These are phyloP conservation scores for Chaetomium fimeti DNA, from an alignment of 495 filamentous ascomycete genomes.

Conservation along the genomic window DNA sequence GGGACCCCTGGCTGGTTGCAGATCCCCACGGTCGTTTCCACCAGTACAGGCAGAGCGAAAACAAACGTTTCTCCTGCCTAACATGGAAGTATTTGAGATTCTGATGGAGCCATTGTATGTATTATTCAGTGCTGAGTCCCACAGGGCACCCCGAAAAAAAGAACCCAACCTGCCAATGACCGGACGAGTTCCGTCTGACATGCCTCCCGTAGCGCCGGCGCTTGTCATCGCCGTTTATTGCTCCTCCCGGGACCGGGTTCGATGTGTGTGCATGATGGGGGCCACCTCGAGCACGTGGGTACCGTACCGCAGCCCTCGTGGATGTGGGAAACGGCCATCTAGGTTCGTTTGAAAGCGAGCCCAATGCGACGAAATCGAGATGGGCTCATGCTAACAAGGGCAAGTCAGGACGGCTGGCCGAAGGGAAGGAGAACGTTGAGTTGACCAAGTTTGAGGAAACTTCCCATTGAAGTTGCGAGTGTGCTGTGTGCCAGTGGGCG, in stretches of 20 bases:
- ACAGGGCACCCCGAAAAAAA: not conserved
- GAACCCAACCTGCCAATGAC: constrained; percentile 7
- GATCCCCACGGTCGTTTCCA: not conserved
- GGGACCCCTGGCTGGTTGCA: not conserved
- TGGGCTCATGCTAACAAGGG: no score
- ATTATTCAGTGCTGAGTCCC: constrained; percentile 6
- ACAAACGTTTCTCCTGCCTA: constrained; percentile 8
- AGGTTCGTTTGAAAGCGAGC: no score
- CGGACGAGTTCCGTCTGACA: constrained; percentile 7
- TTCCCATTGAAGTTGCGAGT: no score
- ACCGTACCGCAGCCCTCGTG: not conserved
- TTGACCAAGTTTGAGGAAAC: no score
- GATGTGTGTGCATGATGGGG: constrained; percentile 1
- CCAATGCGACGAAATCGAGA: no score
- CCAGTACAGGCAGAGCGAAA: not conserved
- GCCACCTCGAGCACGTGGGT: not conserved
- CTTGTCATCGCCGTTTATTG: constrained; percentile 15
- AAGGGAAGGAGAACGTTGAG: no score
- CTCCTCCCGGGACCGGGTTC: constrained; percentile 12
- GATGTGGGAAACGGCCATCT: not conserved
- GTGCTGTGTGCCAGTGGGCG: no score
- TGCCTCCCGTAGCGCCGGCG: constrained; percentile 18
- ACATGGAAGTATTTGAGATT: constrained; percentile 6
- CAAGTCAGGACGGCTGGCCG: no score
- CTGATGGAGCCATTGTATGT: not conserved